phyloP scores from a whole-genome alignment of 257 asterid species.

The Nicotiana knightiana region DNA sequence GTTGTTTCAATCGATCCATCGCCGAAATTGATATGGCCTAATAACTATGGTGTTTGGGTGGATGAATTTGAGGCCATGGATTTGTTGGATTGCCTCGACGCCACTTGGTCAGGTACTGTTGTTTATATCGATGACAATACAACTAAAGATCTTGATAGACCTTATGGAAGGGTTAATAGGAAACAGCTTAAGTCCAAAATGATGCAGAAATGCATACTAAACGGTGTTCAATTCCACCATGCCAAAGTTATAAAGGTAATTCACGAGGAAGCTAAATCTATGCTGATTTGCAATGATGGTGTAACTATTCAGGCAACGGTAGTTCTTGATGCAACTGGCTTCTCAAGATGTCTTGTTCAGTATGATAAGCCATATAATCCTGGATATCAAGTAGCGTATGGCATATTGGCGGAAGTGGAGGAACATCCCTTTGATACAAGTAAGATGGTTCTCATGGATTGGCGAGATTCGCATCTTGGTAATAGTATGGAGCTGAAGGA shows the following conservation, averaged over 20 bases:
- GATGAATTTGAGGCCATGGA: slow-evolving; percentile 99
- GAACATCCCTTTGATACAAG: slow-evolving; percentile 77
- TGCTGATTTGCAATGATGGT: slow-evolving; percentile 81
- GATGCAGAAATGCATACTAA: slow-evolving; percentile 88
- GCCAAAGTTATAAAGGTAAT: slow-evolving; percentile 87
- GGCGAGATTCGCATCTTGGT: slow-evolving; percentile 86
- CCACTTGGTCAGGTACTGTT: slow-evolving; percentile 86
- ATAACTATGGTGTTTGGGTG: slow-evolving; percentile 97
- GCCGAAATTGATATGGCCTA: slow-evolving; percentile 92
- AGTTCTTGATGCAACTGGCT: slow-evolving; percentile 98
- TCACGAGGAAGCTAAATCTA: slow-evolving; percentile 80
- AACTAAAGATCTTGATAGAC: slow-evolving; percentile 68
- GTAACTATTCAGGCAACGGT: slow-evolving; percentile 78
- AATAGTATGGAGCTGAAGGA: slow-evolving; percentile 52
- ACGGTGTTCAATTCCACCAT: slow-evolving; percentile 94
- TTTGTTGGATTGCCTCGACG: slow-evolving; percentile 88
- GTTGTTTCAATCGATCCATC: slow-evolving; percentile 94
- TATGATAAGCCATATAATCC: slow-evolving; percentile 95
- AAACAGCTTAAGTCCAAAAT: slow-evolving; percentile 83
- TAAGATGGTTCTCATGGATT: slow-evolving; percentile 99
- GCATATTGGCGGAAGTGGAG: slow-evolving; percentile 91
- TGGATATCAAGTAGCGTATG: slow-evolving; percentile 96
- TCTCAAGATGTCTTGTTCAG: slow-evolving; percentile 77
- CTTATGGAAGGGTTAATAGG: slow-evolving; percentile 87
- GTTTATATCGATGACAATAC: slow-evolving; percentile 60